Base-by-base conservation (phyloP, 106 monocot genomes). In the Iris macrosiphon region DNA sequence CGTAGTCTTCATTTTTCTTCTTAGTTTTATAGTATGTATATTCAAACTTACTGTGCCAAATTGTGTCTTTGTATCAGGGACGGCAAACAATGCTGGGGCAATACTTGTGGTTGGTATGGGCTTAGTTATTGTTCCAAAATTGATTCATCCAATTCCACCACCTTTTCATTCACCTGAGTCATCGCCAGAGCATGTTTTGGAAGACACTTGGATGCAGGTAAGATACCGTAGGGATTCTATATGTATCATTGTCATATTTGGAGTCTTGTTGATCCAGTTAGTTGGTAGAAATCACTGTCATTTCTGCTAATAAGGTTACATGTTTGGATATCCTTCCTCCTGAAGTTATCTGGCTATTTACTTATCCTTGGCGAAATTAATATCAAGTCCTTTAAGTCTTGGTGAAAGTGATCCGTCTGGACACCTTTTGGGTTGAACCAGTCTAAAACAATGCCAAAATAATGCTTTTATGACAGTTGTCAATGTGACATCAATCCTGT, bases 171-270 rank as follows among this genome's bases (percentile, higher is more conserved):
- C 93, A 28, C 88, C 88, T 0, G 93, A 94, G 30, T 65, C 81
- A 38, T 94, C 93, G 11, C 88, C 93, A 13, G 93, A 94, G 25
- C 84, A 52, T 40, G 46, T 42, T 56, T 6, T 56, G 12, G 82
- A 86, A 30, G 80, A 75, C 37, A 84, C 88, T 33, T 94, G 93
- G 93, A 94, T 94, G 93, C 78, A 94, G 78, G 93, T 94, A 22
- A 67, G 56, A 13, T 56, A 10, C 10, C 34, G 34, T 17, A 39
- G 46, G 17, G 11, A 2, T 22, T 28, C 31, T 20, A 22, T 29
- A 9, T 10, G 6, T 27, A 17, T 44, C n/a, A 32, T 52, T 55
- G 8, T 19, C 1, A 35, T n/a, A n/a, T n/a, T n/a, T n/a, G n/a
- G n/a, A n/a, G n/a, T n/a, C n/a, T n/a, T n/a, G n/a, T n/a, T n/a